Base-by-base conservation (phyloP, 345 rosid species). In the Eucalyptus erythrocorys region DNA sequence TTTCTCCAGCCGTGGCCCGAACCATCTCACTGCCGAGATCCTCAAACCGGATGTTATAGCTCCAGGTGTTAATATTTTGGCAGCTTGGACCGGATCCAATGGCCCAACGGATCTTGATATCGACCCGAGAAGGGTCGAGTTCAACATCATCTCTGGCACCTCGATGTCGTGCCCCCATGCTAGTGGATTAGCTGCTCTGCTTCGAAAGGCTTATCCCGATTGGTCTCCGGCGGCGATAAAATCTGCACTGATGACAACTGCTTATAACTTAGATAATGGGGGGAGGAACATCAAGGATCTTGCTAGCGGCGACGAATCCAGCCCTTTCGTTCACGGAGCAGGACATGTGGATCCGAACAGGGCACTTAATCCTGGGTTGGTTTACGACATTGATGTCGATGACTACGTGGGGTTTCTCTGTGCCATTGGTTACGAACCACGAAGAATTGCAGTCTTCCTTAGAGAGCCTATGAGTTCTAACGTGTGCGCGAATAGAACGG, bases 101-200 rank as follows among this genome's bases (percentile, higher is more conserved):
- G 94, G 93, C 17, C 97, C 97, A 6, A 94, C 98, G 4, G 94
- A 91, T 87, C 88, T 95, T 40, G 93, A 92, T 21, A 94, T 92
- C 19, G 99, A 96, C 86, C 93, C 92, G 11, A 95, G 99, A 90
- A 92, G 95, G 50, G 98, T 93, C 14, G 51, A 89, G 86, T 96
- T 95, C 93, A 97, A 97, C 55, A 96, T 97, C 9, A 93, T 94
- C 86, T 96, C 98, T 13, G 99, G 99, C 13, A 97, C 99, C 16
- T 97, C 98, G 6, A 97, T 97, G 99, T 95, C 99, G 3, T 96
- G 99, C 88, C 98, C 98, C 30, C 99, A 97, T 90, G 96, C 93
- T 16, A 96, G 97, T 49, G 99, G 99, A 80, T 90, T 96, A 84
- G 97, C 96, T 16, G 99, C 99, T 4, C 91, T 97, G 79, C 95